Evolutionary conservation across 129 eudicot genomes (phyloP), one percentile per base, ranked within the genome.

Genomic region (Erigeron canadensis): DNA sequence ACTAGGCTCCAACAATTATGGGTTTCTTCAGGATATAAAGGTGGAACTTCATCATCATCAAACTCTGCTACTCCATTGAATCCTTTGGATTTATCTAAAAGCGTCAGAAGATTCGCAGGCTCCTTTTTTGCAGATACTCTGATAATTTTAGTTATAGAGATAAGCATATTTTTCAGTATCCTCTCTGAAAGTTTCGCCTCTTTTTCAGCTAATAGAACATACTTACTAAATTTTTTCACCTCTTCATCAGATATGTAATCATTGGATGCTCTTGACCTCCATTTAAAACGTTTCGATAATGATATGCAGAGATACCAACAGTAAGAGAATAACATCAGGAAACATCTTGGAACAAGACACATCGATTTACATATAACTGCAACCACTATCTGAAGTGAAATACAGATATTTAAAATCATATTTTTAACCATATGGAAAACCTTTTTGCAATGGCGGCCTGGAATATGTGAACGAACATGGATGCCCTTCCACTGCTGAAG

Each of bases 1-100:
- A 82, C 75, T 39, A 83, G 69, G 65, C 81, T 21, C 87, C 84
- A 79, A 21, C 79, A 79, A 44, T 67, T 46, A 1, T 77, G 81
- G 38, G 48, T 69, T 10, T 83, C 75, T 65, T 64, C 69, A 8
- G 64, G 19, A 51, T 58, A 10, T 2, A 79, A 60, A 41, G 12
- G 56, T 9, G 21, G 76, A 37, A 83, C 76, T 60, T 67, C 70
- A 4, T 54, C 11, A 2, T 47, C 38, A 7, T 79, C 79, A 46
- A 83, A 71, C 39, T 79, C 82, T n/a, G 2, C 1, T 15, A 84
- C 75, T 13, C 82, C 77, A 7, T 21, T 63, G 65, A 80, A 77
- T 17, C 50, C 68, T 37, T 37, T 6, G 23, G 74, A 61, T 22
- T 63, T 68, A 16, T 12, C 18, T 5, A 80, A 50, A 47, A 84